Evolutionary conservation across 331 rosid genomes (phyloP), one percentile per base, ranked within the genome.

Genomic region (Quercus tomentella): DNA sequence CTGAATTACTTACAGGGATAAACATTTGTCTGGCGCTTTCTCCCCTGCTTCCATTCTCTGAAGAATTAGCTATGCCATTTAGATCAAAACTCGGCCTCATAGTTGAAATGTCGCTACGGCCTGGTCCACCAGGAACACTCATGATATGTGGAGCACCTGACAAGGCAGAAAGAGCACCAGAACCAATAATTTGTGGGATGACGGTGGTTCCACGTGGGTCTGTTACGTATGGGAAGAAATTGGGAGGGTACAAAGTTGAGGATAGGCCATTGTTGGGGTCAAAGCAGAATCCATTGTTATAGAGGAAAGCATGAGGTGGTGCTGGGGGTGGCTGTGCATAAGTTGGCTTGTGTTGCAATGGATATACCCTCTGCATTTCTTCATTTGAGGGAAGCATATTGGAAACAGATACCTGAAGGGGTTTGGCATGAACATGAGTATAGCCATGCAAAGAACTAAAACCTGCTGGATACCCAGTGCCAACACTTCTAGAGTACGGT

Each of bases 221-320:
- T 57, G 73, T 49, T 68, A 56, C 10, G 28, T 82, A 82, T 18
- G 82, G 80, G 15, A 73, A 15, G 68, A 74, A 25, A 52, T 55
- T 22, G 16, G 76, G 79, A 22, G 79, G 33, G 72, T 68, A 79
- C 14, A 60, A 65, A 22, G 78, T 52, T 37, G 72, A 21, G 51
- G 78, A 73, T 73, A 56, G 12, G 57, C 77, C 17, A 52, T 73
- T 70, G 72, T 74, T 82, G n/a, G 82, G 82, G 77, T 82, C 86
- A 58, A 78, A 43, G 65, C 79, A 57, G 61, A 78, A 57, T 56
- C 76, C 82, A 78, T 58, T 70, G 41, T 57, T 70, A 57, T 70
- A 70, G 76, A 57, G 54, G 72, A 82, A 74, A 56, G 79, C 51
- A 35, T 68, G 76, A 35, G 72, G 76, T 5, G 37, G 70, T 28